These are phyloP conservation scores for Kregervanrija delftensis DNA, from an alignment of 805 yeast species.

Conservation along the genomic window DNA sequence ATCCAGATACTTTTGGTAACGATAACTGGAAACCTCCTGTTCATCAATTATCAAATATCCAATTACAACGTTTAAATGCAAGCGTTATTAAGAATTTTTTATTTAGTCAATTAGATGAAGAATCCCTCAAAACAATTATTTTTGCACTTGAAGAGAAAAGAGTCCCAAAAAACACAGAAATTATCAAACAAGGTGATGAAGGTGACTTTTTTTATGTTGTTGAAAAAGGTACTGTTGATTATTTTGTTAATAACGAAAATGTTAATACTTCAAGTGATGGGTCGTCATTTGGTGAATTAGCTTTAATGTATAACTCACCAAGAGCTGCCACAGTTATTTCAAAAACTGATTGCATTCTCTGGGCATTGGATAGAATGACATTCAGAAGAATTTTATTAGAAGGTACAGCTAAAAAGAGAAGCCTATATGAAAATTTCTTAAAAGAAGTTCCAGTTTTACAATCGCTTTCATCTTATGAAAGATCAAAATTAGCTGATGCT, in stretches of 20 bases:
- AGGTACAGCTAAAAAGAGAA: slow-evolving; percentile 83
- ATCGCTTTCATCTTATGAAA: slow-evolving; percentile 67
- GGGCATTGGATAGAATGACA: slow-evolving; percentile 92
- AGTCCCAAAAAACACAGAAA: slow-evolving; percentile 50
- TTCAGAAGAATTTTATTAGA: slow-evolving; percentile 88
- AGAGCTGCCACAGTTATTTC: slow-evolving; percentile 94
- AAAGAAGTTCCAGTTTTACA: slow-evolving; percentile 79
- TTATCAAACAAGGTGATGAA: slow-evolving; percentile 87
- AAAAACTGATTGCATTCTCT: slow-evolving; percentile 60
- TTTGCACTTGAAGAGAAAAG: slow-evolving; percentile 75
- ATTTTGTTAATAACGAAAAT: slow-evolving; percentile 59
- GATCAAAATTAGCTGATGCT: slow-evolving; percentile 92
- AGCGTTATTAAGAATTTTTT: slow-evolving; percentile 77
- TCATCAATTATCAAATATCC: slow-evolving; percentile 55
- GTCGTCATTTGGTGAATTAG: slow-evolving; percentile 92
- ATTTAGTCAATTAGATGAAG: slow-evolving; percentile 76
- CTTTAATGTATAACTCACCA: slow-evolving; percentile 95
- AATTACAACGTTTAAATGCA: slow-evolving; percentile 58
- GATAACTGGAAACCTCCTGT: slow-evolving; percentile 72
- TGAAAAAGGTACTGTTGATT: slow-evolving; percentile 80
- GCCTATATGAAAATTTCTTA: slow-evolving; percentile 83
- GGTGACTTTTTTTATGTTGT: slow-evolving; percentile 89
- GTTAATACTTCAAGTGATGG: slow-evolving; percentile 80
- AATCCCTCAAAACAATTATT: slow-evolving; percentile 68
- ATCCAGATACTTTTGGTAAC: slow-evolving; percentile 61